These are phyloP conservation scores for Raffaelea ambrosiae DNA, from an alignment of 2,329 filamentous ascomycete species.

Conservation along the genomic window DNA sequence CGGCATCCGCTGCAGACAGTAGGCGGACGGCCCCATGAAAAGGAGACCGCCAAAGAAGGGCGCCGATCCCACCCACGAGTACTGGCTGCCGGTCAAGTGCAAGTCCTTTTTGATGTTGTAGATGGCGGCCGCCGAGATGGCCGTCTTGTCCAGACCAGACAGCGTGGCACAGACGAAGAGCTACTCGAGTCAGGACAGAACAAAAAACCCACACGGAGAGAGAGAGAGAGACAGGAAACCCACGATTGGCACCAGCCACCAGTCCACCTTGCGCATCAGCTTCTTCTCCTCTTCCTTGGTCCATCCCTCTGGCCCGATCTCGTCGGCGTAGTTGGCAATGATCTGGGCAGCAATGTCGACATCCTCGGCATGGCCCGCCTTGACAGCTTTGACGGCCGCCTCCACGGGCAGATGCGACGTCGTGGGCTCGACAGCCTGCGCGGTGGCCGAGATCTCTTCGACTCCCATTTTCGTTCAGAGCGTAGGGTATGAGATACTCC, in stretches of 20 bases:
- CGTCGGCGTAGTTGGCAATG: slow-evolving; percentile 15
- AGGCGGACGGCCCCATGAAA: slow-evolving; percentile 16
- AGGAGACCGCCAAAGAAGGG: slow-evolving; percentile 16
- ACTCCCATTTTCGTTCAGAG: no score
- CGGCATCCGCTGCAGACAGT: slow-evolving; percentile 14
- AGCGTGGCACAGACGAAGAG: slow-evolving; percentile 9
- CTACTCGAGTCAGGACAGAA: slow-evolving; percentile 1
- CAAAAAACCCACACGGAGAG: slow-evolving; percentile 9
- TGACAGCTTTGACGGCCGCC: slow-evolving; percentile 16
- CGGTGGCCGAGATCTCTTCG: not conserved
- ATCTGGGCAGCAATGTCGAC: slow-evolving; percentile 19
- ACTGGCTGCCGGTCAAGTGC: slow-evolving; percentile 16
- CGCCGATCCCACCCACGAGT: slow-evolving; percentile 17
- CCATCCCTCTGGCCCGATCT: slow-evolving; percentile 9
- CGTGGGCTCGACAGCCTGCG: not conserved
- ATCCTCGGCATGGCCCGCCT: slow-evolving; percentile 16
- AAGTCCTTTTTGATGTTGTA: slow-evolving; percentile 16
- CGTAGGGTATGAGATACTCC: no score
- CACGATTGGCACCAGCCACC: slow-evolving; percentile 14
- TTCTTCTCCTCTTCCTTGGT: slow-evolving; percentile 12
- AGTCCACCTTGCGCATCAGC: slow-evolving; percentile 12
- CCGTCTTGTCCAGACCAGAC: slow-evolving; percentile 14
- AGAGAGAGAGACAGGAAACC: slow-evolving; percentile 8
- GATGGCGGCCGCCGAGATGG: slow-evolving; percentile 18
- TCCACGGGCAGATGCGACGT: slow-evolving; percentile 8